Conservation (phyloP, 1,139 yeast species). For the Citeromyces hawaiiensis region DNA sequence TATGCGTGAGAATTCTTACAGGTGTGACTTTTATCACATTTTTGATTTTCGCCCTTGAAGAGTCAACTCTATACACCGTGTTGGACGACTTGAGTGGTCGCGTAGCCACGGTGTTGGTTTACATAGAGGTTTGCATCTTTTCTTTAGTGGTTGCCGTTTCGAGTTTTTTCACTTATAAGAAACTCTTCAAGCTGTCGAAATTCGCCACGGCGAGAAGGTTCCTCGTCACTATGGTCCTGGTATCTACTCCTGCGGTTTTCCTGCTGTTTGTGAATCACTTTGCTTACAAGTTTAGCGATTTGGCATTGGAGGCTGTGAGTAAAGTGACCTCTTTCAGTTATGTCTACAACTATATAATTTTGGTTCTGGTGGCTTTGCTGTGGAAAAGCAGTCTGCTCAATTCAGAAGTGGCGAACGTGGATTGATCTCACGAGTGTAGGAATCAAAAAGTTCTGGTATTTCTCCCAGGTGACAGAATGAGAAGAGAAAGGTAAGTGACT, state of each 20-base stretch:
- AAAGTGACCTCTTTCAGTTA: constrained; percentile 11
- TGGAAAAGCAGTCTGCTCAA: constrained; percentile 12
- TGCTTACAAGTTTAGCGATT: constrained; percentile 6
- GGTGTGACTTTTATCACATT: constrained; percentile 11
- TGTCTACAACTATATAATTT: constrained; percentile 9
- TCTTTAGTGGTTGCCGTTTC: constrained; percentile 8
- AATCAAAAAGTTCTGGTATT: too few relatives aligned
- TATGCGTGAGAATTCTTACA: constrained; percentile 9
- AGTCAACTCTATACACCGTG: constrained; percentile 13
- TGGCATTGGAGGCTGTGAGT: constrained; percentile 8
- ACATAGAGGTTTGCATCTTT: constrained; percentile 10
- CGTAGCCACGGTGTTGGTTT: constrained; percentile 12
- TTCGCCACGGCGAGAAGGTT: constrained; percentile 5
- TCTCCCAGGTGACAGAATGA: too few relatives aligned
- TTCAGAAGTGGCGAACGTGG: constrained; percentile 1
- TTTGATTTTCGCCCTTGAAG: constrained; percentile 14
- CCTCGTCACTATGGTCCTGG: constrained; percentile 7
- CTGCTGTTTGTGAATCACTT: constrained; percentile 9
- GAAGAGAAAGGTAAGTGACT: too few relatives aligned
- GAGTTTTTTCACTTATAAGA: constrained; percentile 9
- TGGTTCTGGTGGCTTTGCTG: constrained; percentile 9
- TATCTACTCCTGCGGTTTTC: constrained; percentile 7
- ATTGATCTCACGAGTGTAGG: not conserved
- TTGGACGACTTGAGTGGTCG: constrained; percentile 10
- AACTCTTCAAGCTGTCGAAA: constrained; percentile 4